Evolutionary conservation across 192 early-diverging fungal species (phyloP), one percentile per base, ranked within the genome.

Genomic region (Linnemannia exigua): DNA sequence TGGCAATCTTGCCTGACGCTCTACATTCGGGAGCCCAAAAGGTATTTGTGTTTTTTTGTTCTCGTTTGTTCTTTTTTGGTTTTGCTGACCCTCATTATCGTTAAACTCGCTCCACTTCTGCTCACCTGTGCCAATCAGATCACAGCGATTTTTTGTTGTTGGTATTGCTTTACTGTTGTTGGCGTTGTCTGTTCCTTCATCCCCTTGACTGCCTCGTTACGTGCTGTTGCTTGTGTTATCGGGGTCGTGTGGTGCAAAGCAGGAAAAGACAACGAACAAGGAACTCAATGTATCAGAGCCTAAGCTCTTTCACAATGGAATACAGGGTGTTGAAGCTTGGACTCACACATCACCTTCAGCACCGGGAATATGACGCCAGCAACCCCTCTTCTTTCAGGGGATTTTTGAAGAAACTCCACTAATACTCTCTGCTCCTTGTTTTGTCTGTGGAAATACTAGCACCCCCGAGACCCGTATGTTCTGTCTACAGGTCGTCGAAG

Each of bases 1-100:
- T 98, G 97, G 97, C 93, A 93, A 87, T 88, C 96, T 48, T 96
- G 96, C 83, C 81, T 97, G 48, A 89, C 92, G 69, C 91, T 98
- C 41, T 97, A 97, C 79, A 91, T 94, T 70, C 90, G 91, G 75
- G 88, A 89, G 63, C 94, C 96, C n/a, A 92, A 92, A 84, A 91
- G 92, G 94, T 94, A 90, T 75, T 75, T 67, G 9, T 72, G 44
- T 74, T 11, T 70, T 47, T 38, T 78, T 76, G 36, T 48, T 20
- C 36, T 2, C 46, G 70, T 58, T 68, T 37, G 33, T 54, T 74
- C 61, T 63, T 37, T 37, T 12, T 51, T 48, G 67, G 16, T 41
- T 5, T 38, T 5, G 33, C 35, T 63, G 51, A 47, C 52, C 17
- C 63, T 19, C 51, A 20, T n/a, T 70, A 61, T 75, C 74, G 31